Base-by-base conservation (phyloP, 2,329 filamentous ascomycete species). In the Sporothrix humicola region DNA sequence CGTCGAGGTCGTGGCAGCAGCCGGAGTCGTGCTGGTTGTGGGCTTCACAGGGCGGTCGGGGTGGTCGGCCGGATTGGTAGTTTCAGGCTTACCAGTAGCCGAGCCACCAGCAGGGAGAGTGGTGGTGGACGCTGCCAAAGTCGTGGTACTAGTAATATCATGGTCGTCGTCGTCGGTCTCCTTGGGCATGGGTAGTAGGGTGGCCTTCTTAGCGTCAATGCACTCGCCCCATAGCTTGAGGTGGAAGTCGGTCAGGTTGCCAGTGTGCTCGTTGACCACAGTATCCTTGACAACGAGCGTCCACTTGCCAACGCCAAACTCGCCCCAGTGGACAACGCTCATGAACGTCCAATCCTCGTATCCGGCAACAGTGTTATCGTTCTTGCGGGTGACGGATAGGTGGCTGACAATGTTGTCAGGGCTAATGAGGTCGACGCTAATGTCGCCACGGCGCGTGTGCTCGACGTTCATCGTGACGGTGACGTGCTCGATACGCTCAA, bases 301-400 rank as follows among this genome's bases (percentile, higher is more conserved):
- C 96, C 96, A 99, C 26, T 89, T 95, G 71, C 96, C 96, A 73
- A 95, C 82, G 74, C 94, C 95, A 59, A 88, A 87, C 82, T 99
- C 96, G 68, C 96, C 96, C 94, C 95, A 99, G 81, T 99, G 96
- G 76, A 91, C 95, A 52, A 99, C 96, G 75, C 92, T 97, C 96
- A 99, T 99, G 79, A 99, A 99, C 0, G 95, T 98, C 96, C 96
- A 99, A 83, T 98, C 94, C 52, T 91, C 84, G 81, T 98, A 99
- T 9, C 96, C 96, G 26, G 83, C 82, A 0, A 83, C 80, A 50
- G 87, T 87, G 1, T 87, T 84, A 81, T 99, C 96, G 26, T 89
- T 82, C 74, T 87, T 87, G 76, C 96, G 92, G 1, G 91, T 85
- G 13, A 91, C 92, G 4, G 95, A 92, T 71, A 99, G 89, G 79